A percentile compares a stretch with the other conserved stretches of the same genome.
Evolutionary conservation across 2,329 filamentous ascomycete species (phyloP).

Genomic region (Anisogramma anomala): DNA sequence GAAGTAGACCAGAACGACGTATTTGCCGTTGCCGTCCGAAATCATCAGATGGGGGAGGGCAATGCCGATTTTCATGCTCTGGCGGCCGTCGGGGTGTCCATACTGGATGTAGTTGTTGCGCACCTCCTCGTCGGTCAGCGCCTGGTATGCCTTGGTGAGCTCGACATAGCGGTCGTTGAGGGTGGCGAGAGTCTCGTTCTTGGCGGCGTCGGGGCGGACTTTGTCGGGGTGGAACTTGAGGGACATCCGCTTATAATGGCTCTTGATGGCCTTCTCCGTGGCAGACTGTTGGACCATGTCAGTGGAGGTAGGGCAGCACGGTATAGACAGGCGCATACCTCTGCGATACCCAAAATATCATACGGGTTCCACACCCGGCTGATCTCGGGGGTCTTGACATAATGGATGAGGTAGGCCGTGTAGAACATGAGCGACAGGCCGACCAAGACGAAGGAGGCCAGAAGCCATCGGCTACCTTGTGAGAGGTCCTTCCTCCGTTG

Average conservation of each 20-base stretch:
- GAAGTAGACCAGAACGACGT: slow-evolving; percentile 83
- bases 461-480: slow-evolving; percentile 79
- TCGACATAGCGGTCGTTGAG: slow-evolving; percentile 88
- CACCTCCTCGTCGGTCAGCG: slow-evolving; percentile 91
- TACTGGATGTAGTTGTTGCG: slow-evolving; percentile 95
- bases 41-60: slow-evolving; percentile 88
- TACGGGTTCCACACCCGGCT: slow-evolving; percentile 94
- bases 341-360: slow-evolving; percentile 77
- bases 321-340: slow-evolving; percentile 38
- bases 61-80: slow-evolving; percentile 96
- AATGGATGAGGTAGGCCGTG: slow-evolving; percentile 84
- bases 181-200: slow-evolving; percentile 78
- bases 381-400: slow-evolving; percentile 53
- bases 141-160: slow-evolving; percentile 95
- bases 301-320: slow-evolving; percentile 7
- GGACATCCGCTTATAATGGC: slow-evolving; percentile 76
- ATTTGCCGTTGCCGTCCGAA: slow-evolving; percentile 89
- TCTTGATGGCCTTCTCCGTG: slow-evolving; percentile 84
- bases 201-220: slow-evolving; percentile 65
- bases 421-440: slow-evolving; percentile 79
- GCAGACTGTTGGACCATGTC: slow-evolving; percentile 45
- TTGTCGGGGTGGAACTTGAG: slow-evolving; percentile 90
- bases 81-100: slow-evolving; percentile 94
- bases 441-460: slow-evolving; percentile 59
- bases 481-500: slow-evolving; percentile 81